phyloP scores from a whole-genome alignment of 805 yeast genomes.

The Cyberlindnera xylosilytica region DNA sequence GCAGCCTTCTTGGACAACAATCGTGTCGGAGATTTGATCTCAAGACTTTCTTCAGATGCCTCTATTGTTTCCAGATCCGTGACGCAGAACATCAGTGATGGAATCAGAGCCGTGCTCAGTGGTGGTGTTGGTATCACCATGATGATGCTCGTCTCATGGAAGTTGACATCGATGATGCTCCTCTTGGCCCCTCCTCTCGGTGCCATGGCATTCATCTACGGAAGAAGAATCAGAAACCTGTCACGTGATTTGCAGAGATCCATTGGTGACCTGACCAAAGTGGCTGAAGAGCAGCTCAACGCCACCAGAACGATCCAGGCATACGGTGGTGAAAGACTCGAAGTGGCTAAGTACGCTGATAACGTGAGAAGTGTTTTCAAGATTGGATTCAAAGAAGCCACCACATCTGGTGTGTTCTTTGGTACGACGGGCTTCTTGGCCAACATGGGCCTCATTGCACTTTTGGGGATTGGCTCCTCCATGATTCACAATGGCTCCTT shows the following conservation, averaged over 20 bases:
- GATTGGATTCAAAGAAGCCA: conserved; percentile 78
- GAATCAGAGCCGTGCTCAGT: conserved; percentile 77
- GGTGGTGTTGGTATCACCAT: conserved; percentile 85
- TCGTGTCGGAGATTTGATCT: conserved; percentile 87
- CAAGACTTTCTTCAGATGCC: conserved; percentile 84
- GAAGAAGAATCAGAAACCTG: conserved; percentile 68
- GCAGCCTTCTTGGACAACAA: conserved; percentile 87
- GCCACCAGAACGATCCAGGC: conserved; percentile 87
- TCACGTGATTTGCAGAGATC: conserved; percentile 79
- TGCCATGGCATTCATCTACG: conserved; percentile 76
- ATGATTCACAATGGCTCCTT: conserved; percentile 76
- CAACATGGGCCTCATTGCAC: conserved; percentile 71
- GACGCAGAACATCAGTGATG: conserved; percentile 88
- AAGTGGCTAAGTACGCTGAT: conserved; percentile 68
- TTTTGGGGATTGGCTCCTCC: conserved; percentile 75
- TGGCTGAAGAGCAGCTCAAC: conserved; percentile 85
- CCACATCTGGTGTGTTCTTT: conserved; percentile 69
- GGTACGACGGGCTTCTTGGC: conserved; percentile 85
- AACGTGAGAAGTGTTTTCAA: conserved; percentile 64
- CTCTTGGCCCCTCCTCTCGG: conserved; percentile 81
- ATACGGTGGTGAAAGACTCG: conserved; percentile 80
- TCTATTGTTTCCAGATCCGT: conserved; percentile 82
- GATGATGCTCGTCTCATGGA: conserved; percentile 87
- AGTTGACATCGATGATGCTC: conserved; percentile 78
- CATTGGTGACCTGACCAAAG: conserved; percentile 82